Conservation (phyloP, 75 land plant species). For the Pseudotsuga menziesii region DNA sequence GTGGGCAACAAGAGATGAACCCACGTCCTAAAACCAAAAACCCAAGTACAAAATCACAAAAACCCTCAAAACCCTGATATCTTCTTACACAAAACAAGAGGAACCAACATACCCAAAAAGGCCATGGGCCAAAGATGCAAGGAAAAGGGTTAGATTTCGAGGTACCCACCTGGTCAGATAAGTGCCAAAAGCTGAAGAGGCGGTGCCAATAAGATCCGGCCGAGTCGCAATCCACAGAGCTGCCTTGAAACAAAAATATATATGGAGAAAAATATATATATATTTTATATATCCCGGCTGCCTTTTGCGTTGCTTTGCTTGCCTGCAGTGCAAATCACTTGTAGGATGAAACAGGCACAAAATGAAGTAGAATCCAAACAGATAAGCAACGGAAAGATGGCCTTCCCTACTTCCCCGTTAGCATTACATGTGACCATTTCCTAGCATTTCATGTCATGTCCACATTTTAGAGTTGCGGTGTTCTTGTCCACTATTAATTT, state of each 20-base stretch:
- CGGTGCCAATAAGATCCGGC: not conserved
- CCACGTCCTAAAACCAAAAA: not conserved
- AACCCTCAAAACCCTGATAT: not conserved
- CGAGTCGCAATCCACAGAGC: not conserved
- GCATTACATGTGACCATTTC: not conserved
- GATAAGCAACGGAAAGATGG: not conserved
- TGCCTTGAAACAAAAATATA: too few relatives aligned
- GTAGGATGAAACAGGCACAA: not conserved
- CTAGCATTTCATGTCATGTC: not conserved
- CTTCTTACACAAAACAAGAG: not conserved
- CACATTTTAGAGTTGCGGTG: too few relatives aligned
- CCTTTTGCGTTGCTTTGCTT: not conserved
- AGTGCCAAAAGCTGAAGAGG: not conserved
- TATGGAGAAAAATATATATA: not conserved
- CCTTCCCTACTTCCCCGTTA: not conserved
- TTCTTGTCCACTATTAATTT: too few relatives aligned
- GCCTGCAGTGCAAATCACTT: not conserved
- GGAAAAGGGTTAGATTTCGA: not conserved
- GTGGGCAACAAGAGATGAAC: not conserved
- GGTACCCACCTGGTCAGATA: conserved; percentile 6
- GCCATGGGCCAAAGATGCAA: not conserved
- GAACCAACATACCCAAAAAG: not conserved
- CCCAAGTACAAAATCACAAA: not conserved
- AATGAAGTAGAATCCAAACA: conserved; percentile 1
- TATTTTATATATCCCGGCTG: not conserved